Evolutionary conservation across 2,329 filamentous ascomycete species (phyloP).

Genomic region (Neophaeococcomyces mojaviensis): DNA sequence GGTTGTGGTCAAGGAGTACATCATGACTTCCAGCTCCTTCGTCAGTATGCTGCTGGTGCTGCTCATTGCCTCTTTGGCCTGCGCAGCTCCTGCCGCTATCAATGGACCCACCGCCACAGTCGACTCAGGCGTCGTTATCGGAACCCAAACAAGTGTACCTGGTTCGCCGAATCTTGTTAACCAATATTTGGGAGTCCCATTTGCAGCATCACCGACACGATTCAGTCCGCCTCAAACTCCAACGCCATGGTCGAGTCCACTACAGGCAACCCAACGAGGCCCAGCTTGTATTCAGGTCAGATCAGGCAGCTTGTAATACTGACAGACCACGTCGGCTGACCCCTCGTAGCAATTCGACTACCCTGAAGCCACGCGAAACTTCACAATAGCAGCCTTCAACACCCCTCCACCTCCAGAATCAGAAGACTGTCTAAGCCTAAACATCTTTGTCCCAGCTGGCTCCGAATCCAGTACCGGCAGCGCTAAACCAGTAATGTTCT

Average conservation of each 20-base stretch:
- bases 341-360: conserved; percentile 12
- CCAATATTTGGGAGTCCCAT: conserved; percentile 29
- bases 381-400: conserved; percentile 23
- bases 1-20: too few relatives aligned
- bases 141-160: conserved; percentile 24
- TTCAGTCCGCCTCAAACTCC: conserved; percentile 23
- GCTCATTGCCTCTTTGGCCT: not conserved
- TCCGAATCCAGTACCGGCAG: conserved; percentile 12
- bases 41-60: not conserved
- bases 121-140: conserved; percentile 24
- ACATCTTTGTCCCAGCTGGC: conserved; percentile 31
- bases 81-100: not conserved
- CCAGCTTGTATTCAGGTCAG: conserved; percentile 25
- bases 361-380: conserved; percentile 23
- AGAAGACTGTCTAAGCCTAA: conserved; percentile 37
- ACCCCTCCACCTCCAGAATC: conserved; percentile 24
- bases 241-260: conserved; percentile 16
- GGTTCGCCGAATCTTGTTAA: conserved; percentile 22
- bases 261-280: conserved; percentile 22
- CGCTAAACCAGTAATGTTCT: conserved; percentile 33
- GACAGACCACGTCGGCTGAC: not conserved
- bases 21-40: too few relatives aligned
- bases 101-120: conserved; percentile 22
- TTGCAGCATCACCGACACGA: conserved; percentile 24
- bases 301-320: not conserved